These are phyloP conservation scores for Ustilago trichophora DNA, from an alignment of 1,284 basidiomycete species.

Conservation along the genomic window DNA sequence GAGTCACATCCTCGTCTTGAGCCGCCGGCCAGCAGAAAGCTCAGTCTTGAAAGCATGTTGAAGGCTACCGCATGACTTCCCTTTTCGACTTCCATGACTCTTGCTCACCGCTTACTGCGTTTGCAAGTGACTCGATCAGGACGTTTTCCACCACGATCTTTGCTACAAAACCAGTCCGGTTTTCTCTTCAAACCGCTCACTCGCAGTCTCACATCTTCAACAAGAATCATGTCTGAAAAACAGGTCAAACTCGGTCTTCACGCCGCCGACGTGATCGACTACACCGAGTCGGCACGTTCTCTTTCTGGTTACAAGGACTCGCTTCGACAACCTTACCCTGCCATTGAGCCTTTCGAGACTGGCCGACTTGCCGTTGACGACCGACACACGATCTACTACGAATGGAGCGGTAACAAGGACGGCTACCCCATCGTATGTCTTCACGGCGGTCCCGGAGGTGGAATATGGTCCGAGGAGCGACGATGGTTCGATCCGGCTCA, in stretches of 20 bases:
- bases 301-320: conserved; percentile 40
- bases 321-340: conserved; percentile 50
- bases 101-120: neutral
- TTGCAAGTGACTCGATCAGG: neutral
- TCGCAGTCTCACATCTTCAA: no score
- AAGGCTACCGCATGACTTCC: no score
- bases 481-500: conserved; percentile 63
- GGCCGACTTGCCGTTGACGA: conserved; percentile 49
- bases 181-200: no score
- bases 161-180: no score
- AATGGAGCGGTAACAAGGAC: conserved; percentile 52
- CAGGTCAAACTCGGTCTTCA: conserved; percentile 35
- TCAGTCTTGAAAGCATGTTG: no score
- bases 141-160: no score
- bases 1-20: neutral
- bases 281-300: conserved; percentile 39
- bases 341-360: conserved; percentile 56
- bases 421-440: conserved; percentile 60
- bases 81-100: no score
- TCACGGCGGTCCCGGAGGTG: conserved; percentile 64
- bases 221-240: conserved; percentile 5
- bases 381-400: conserved; percentile 57
- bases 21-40: conserved; percentile 8
- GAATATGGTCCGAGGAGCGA: conserved; percentile 48
- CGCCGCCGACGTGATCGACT: conserved; percentile 38